Percentiles rank a stretch among this genome's conserved stretches.
Conservation (phyloP, 768 basidiomycete species). For the Suillus alpinus region DNA sequence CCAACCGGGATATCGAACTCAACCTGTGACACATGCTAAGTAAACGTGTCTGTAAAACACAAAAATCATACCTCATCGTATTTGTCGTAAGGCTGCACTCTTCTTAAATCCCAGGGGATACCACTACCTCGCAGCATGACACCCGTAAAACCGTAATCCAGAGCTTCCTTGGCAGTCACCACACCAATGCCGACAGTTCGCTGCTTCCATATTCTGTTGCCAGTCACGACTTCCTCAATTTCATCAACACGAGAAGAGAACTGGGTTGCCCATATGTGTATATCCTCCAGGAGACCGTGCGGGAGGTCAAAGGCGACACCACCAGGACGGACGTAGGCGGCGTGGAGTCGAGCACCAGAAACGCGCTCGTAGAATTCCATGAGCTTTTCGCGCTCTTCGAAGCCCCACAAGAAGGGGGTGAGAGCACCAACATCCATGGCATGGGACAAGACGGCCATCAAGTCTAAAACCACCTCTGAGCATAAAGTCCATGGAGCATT, state of each 20-base stretch:
- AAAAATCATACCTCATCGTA: slow-evolving; percentile 72
- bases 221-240: slow-evolving; percentile 96
- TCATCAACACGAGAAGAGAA: slow-evolving; percentile 90
- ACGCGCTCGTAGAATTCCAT: slow-evolving; percentile 99
- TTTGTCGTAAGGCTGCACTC: slow-evolving; percentile 91
- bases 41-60: background rate
- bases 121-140: slow-evolving; percentile 97
- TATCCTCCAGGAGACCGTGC: slow-evolving; percentile 97
- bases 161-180: slow-evolving; percentile 89
- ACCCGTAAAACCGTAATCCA: slow-evolving; percentile 92
- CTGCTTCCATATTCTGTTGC: slow-evolving; percentile 97
- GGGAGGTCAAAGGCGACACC: slow-evolving; percentile 98
- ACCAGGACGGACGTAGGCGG: slow-evolving; percentile 96
- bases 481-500: background rate
- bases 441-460: slow-evolving; percentile 96
- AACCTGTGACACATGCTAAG: slow-evolving; percentile 47
- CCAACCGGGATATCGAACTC: slow-evolving; percentile 98
- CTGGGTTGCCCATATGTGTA: slow-evolving; percentile 97
- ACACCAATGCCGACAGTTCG: slow-evolving; percentile 87
- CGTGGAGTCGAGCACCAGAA: slow-evolving; percentile 94
- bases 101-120: slow-evolving; percentile 92
- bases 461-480: slow-evolving; percentile 44
- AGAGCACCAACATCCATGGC: slow-evolving; percentile 98
- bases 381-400: slow-evolving; percentile 99
- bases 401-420: slow-evolving; percentile 99